Evolutionary conservation across 257 asterid species (phyloP).

Genomic region (Buddleja alternifolia): DNA sequence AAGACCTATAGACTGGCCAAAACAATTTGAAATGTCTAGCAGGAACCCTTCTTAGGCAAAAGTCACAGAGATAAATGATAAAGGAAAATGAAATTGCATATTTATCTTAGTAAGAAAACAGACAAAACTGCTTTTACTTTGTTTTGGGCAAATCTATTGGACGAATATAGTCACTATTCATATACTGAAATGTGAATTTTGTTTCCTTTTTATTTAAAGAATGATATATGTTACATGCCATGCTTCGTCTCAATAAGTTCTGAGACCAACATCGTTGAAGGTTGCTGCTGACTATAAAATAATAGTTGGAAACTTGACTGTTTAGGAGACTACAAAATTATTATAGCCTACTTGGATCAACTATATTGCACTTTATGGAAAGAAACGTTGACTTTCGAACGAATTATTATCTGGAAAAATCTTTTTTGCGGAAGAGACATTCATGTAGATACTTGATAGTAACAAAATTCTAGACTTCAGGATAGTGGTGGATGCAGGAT

Average conservation of each 20-base stretch:
- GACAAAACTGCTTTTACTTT: not conserved
- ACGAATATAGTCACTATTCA: too few relatives aligned
- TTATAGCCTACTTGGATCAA: not conserved
- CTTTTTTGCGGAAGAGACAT: not conserved
- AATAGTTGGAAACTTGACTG: not conserved
- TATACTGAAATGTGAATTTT: too few relatives aligned
- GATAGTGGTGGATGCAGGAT: not conserved
- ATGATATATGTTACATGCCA: constrained; percentile 8
- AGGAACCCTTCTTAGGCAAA: constrained; percentile 1
- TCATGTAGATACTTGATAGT: not conserved
- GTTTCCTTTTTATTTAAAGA: not conserved
- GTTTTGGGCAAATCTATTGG: constrained; percentile 4
- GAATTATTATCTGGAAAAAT: not conserved
- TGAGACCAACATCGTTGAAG: constrained; percentile 3
- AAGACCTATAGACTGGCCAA: not conserved
- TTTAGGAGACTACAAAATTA: not conserved
- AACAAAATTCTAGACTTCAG: not conserved
- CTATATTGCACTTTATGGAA: not conserved
- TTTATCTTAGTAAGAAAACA: too few relatives aligned
- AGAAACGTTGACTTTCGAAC: constrained; percentile 10
- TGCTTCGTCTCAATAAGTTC: constrained; percentile 14
- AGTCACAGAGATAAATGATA: not conserved
- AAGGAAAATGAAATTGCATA: not conserved
- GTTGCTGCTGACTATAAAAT: constrained; percentile 5
- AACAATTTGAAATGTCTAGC: not conserved